Conservation (phyloP, 108 stramenopile genomes). For the Fistulifera solaris region DNA sequence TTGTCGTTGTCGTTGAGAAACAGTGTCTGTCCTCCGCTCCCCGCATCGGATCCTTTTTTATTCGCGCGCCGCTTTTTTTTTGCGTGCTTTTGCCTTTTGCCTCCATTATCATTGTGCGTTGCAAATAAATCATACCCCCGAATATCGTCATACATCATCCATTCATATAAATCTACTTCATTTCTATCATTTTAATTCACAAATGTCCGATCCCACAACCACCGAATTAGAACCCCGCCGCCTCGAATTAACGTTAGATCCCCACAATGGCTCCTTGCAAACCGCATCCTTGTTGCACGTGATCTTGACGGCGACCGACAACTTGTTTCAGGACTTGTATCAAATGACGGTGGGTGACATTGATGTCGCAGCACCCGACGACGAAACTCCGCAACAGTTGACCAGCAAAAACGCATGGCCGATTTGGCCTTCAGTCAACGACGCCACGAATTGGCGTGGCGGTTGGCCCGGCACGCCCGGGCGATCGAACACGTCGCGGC, state of each 20-base stretch:
- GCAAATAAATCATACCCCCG: too few species aligned
- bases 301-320: constrained; percentile 64
- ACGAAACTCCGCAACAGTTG: constrained; percentile 13
- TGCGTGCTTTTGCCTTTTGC: too few species aligned
- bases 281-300: constrained; percentile 65
- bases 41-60: too few species aligned
- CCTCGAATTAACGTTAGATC: constrained; percentile 41
- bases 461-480: constrained; percentile 53
- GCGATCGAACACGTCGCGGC: constrained; percentile 60
- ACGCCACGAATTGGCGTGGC: constrained; percentile 70
- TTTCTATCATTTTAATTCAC: too few species aligned
- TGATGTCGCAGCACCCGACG: constrained; percentile 27
- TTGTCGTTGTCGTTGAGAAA: too few species aligned
- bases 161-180: too few species aligned
- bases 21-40: too few species aligned
- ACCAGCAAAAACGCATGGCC: constrained; percentile 47
- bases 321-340: constrained; percentile 67
- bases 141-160: too few species aligned
- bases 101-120: too few species aligned
- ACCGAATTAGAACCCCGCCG: constrained; percentile 17
- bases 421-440: constrained; percentile 77
- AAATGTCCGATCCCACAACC: too few species aligned
- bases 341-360: constrained; percentile 68
- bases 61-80: too few species aligned
- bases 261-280: constrained; percentile 67